A percentile compares a stretch with the other conserved stretches of the same genome.
phyloP scores from a whole-genome alignment of 2,329 filamentous ascomycete genomes.

The Blastomyces parvus region DNA sequence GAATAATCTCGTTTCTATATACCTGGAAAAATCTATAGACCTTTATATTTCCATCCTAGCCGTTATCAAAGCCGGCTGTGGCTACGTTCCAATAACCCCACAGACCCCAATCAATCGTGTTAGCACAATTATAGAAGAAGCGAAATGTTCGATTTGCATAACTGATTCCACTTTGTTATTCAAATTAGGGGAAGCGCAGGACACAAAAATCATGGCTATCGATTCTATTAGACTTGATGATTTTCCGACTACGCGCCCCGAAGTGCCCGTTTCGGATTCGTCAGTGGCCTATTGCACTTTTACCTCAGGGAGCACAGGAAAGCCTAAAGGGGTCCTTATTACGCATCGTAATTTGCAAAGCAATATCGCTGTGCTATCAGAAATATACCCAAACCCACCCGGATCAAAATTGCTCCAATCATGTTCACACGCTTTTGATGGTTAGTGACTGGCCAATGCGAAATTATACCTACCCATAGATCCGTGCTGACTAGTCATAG shows the following conservation, averaged over 20 bases:
- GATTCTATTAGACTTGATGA: slow-evolving; percentile 1
- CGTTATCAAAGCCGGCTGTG: slow-evolving; percentile 63
- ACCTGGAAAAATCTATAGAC: slow-evolving; percentile 65
- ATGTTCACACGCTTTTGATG: slow-evolving; percentile 75
- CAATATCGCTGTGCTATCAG: slow-evolving; percentile 59
- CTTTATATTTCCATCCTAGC: slow-evolving; percentile 68
- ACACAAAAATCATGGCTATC: slow-evolving; percentile 1
- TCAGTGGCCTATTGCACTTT: slow-evolving; percentile 68
- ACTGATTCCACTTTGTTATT: slow-evolving; percentile 16
- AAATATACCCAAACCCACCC: slow-evolving; percentile 52
- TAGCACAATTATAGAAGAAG: slow-evolving; percentile 52
- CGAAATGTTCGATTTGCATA: slow-evolving; percentile 44
- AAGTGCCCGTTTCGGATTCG: slow-evolving; percentile 22
- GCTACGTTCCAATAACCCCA: slow-evolving; percentile 69
- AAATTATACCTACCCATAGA: neutral
- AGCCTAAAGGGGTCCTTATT: slow-evolving; percentile 69
- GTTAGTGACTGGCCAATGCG: slow-evolving; percentile 19
- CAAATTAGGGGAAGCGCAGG: neutral
- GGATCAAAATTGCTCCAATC: slow-evolving; percentile 63
- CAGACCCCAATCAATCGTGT: slow-evolving; percentile 57
- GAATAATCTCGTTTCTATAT: slow-evolving; percentile 58
- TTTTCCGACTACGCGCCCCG: neutral
- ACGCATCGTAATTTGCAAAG: slow-evolving; percentile 66
- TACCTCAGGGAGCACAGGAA: slow-evolving; percentile 73
- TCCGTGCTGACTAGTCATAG: slow-evolving; percentile 26